These are phyloP conservation scores for Boletales sp. DNA, from an alignment of 768 basidiomycete species.

Conservation along the genomic window DNA sequence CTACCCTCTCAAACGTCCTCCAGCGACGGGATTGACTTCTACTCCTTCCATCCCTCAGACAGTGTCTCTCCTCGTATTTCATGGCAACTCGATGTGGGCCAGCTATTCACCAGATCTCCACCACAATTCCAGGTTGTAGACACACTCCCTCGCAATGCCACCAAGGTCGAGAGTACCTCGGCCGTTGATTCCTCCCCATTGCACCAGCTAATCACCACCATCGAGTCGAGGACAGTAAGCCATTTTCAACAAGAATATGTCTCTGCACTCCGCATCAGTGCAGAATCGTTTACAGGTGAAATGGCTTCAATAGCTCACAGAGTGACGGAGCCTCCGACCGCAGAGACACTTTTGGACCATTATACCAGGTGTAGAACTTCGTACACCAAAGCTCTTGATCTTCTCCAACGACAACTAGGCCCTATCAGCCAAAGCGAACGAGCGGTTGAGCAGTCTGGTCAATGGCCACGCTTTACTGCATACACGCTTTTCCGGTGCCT, in stretches of 20 bases:
- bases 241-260: not conserved
- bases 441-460: not conserved
- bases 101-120: too few relatives aligned
- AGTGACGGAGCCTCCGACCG: not conserved
- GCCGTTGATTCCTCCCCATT: too few relatives aligned
- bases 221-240: too few relatives aligned
- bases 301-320: not conserved
- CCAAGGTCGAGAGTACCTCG: too few relatives aligned
- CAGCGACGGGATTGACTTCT: too few relatives aligned
- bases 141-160: too few relatives aligned
- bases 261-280: not conserved
- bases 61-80: too few relatives aligned
- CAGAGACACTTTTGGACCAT: not conserved
- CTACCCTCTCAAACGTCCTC: too few relatives aligned
- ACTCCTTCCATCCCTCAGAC: too few relatives aligned
- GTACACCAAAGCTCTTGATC: not conserved
- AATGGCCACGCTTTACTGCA: conserved; percentile 14
- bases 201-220: too few relatives aligned
- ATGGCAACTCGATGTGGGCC: too few relatives aligned
- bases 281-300: not conserved
- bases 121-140: too few relatives aligned
- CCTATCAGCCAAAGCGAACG: conserved; percentile 9
- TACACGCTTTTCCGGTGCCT: conserved; percentile 28
- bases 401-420: conserved; percentile 4
- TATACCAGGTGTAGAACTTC: not conserved